Base-by-base conservation (phyloP, 176 grass and related monocot species). In the Areca catechu region DNA sequence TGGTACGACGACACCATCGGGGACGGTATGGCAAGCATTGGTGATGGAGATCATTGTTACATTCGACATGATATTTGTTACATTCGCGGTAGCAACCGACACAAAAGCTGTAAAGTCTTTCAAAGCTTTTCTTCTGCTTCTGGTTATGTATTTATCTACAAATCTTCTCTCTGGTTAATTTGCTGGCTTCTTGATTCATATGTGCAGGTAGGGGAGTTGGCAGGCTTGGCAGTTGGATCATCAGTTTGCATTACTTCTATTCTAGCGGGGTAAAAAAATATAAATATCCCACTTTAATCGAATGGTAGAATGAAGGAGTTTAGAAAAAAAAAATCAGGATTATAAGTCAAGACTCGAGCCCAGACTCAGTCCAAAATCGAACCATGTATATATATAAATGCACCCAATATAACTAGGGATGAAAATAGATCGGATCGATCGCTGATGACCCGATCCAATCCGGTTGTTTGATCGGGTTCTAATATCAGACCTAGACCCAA, bases 11-110 rank as follows among this genome's bases (percentile, higher is more conserved):
- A 56, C 29, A 23, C 93, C 93, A 2, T 24, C 70, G 1, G 87
- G 71, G 21, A 73, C 87, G 12, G 72, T 74, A 43, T 79, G 81
- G 84, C 88, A 90, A 19, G 60, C 93, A 19, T 83, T 98, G 25
- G 25, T 92, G 62, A 78, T 80, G 22, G 93, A 98, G 77, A 14
- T 85, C 23, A 54, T 98, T 19, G 93, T 98, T 1, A 92, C 93
- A 15, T 98, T 98, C 70, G 82, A 79, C 84, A 98, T 98, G 93
- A 98, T 98, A 79, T 92, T 98, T 16, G 93, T 98, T 24, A 98
- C 93, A 0, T 80, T 83, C 29, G 93, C 93, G 16, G 93, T 98
- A 17, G 93, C 93, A 21, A 98, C 93, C 20, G 93, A 98, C 70
- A 80, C 58, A 0, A 98, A 69, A 82, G 94, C 94, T 49, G 94